Evolutionary conservation across 306 rosid species (phyloP).

Genomic region (Mimosa bimucronata): DNA sequence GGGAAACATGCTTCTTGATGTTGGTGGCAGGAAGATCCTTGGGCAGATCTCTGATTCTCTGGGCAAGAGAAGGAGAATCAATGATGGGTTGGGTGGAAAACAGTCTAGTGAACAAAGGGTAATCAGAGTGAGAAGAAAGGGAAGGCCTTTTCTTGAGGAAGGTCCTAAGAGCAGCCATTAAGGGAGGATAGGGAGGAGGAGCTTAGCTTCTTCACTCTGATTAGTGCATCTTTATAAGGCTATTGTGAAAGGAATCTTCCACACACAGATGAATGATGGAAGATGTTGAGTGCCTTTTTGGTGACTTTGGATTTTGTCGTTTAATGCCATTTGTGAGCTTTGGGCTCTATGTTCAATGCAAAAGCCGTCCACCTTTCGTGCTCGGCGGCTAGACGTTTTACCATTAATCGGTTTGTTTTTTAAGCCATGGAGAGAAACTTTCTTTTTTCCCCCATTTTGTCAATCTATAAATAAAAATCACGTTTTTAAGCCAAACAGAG

Average conservation of each 20-base stretch:
- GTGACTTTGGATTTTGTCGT: background rate
- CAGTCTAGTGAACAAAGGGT: constrained; percentile 5
- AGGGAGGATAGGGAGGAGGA: background rate
- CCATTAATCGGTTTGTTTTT: too few relatives aligned
- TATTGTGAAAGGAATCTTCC: background rate
- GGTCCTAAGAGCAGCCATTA: constrained; percentile 64
- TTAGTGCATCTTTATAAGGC: background rate
- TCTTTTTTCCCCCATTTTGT: too few relatives aligned
- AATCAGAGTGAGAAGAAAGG: background rate
- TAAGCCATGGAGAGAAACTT: too few relatives aligned
- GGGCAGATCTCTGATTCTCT: constrained; percentile 80
- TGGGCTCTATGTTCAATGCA: too few relatives aligned
- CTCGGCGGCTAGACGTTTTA: too few relatives aligned
- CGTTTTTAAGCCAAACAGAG: too few relatives aligned
- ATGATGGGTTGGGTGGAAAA: constrained; percentile 52
- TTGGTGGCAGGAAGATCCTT: constrained; percentile 80
- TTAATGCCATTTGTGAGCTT: too few relatives aligned
- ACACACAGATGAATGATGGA: background rate
- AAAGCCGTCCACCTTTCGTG: too few relatives aligned
- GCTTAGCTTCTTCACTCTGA: background rate
- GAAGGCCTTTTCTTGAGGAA: constrained; percentile 49
- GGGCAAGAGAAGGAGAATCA: constrained; percentile 63
- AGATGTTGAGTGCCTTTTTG: background rate
- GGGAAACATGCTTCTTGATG: constrained; percentile 69
- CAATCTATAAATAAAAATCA: too few relatives aligned